Evolutionary conservation across 768 basidiomycete genomes (phyloP), one percentile per base, ranked within the genome.

Genomic region (Heimioporus sp.): DNA sequence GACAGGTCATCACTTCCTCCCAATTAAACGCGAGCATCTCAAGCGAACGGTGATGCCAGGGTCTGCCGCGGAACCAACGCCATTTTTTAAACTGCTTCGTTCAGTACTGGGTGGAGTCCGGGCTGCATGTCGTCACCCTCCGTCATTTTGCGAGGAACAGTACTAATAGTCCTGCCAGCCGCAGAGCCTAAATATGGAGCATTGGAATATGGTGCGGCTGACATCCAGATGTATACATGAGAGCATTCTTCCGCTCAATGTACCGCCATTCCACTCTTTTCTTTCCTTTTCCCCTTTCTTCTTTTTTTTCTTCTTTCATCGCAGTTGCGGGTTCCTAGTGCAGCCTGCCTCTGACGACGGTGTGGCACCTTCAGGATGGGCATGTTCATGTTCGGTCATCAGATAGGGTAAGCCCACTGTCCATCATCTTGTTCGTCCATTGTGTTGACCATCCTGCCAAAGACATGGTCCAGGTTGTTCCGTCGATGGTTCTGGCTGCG

Each of bases 261-360:
- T 28, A 37, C 37, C 34, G n/a, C 7, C 48, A 54, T 54, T 43
- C 49, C 35, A 13, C 45, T 38, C 45, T 53, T 43, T 15, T 19
- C 20, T 7, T 44, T 38, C 44, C 45, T 45, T 38, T 12, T 15
- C n/a, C 4, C 42, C 32, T 40, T 46, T 37, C 15, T 16, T 37
- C 28, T 44, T 3, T 51, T 17, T 3, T 12, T 9, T 8, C 16
- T 13, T 10, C 10, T 40, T 40, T 40, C 35, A 44, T 30, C 30
- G 43, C 51, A 38, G 20, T 46, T 56, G 15, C 42, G 52, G 47
- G 41, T 42, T 20, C n/a, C 40, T 31, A 16, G 43, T 17, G 52
- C 31, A 20, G 43, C 15, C 19, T 42, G 35, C 19, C 46, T 35
- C 15, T 13, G 48, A 19, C 42, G 48, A 54, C 36, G 43, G 10